Conservation (phyloP, 192 early-diverging fungal species). For the Coemansia umbellata region DNA sequence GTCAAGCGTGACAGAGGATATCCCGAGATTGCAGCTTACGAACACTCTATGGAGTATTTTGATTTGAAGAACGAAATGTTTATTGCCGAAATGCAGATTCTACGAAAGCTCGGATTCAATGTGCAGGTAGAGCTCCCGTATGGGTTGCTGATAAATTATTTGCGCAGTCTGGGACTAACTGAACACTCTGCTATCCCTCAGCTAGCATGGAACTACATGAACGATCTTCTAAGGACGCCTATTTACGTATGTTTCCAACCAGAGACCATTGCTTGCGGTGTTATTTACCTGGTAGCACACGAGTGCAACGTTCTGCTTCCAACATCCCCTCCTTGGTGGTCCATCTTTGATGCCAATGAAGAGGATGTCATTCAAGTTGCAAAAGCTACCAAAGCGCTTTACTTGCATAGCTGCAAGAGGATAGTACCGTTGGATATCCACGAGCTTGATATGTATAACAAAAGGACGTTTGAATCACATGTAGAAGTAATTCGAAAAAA, state of each 20-base stretch:
- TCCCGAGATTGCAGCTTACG: constrained; percentile 54
- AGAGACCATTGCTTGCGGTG: constrained; percentile 75
- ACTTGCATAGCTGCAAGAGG: constrained; percentile 49
- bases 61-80: constrained; percentile 79
- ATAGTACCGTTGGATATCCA: constrained; percentile 55
- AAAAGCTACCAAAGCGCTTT: constrained; percentile 59
- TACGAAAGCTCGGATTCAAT: constrained; percentile 87
- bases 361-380: constrained; percentile 64
- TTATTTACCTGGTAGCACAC: constrained; percentile 77
- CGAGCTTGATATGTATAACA: constrained; percentile 51
- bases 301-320: constrained; percentile 66
- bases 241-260: constrained; percentile 49
- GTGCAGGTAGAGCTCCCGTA: constrained; percentile 97
- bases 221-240: constrained; percentile 68
- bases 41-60: constrained; percentile 60
- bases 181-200: constrained; percentile 75
- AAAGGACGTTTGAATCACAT: constrained; percentile 9
- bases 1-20: constrained; percentile 55
- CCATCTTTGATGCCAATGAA: constrained; percentile 69
- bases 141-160: constrained; percentile 89
- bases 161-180: constrained; percentile 73
- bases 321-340: constrained; percentile 77
- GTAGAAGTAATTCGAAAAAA: constrained; percentile 6
- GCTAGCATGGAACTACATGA: constrained; percentile 90
- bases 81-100: constrained; percentile 81